Conservation (phyloP, 2,329 filamentous ascomycete species). For the Curvularia sp. region DNA sequence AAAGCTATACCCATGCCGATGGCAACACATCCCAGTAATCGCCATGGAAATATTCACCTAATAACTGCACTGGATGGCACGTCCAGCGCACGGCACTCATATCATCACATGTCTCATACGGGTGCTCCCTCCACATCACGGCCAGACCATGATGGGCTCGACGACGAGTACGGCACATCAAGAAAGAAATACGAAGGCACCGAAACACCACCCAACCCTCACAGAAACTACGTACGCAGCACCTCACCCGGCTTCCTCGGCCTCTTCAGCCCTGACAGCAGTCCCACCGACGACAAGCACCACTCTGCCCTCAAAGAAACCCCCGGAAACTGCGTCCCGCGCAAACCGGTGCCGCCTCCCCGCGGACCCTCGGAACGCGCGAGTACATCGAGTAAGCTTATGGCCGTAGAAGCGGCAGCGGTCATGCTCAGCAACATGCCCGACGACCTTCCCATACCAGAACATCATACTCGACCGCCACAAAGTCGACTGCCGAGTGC, state of each 20-base stretch:
- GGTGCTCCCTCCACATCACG: constrained; percentile 30
- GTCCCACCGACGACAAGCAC: not conserved
- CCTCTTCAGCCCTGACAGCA: constrained; percentile 29
- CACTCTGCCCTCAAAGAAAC: constrained; percentile 6
- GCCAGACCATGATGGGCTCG: constrained; percentile 8
- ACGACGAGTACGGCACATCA: not conserved
- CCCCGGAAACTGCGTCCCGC: constrained; percentile 19
- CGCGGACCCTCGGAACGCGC: constrained; percentile 21
- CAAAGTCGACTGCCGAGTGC: not conserved
- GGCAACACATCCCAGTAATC: constrained; percentile 6
- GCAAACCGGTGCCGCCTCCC: constrained; percentile 17
- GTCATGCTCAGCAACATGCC: constrained; percentile 17
- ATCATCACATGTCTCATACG: constrained; percentile 9
- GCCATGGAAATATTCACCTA: constrained; percentile 18
- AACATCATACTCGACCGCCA: constrained; percentile 2
- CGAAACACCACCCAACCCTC: not conserved
- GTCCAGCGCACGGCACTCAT: constrained; percentile 12
- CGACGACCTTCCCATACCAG: constrained; percentile 7
- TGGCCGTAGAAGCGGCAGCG: constrained; percentile 13
- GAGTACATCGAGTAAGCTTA: constrained; percentile 12
- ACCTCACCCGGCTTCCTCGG: constrained; percentile 28
- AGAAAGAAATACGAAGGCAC: not conserved
- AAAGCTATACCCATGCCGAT: constrained; percentile 31
- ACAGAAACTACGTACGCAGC: constrained; percentile 14
- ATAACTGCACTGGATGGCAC: constrained; percentile 29